Evolutionary conservation across 352 stramenopile species (phyloP).

Genomic region (Phytophthora chlamydospora): DNA sequence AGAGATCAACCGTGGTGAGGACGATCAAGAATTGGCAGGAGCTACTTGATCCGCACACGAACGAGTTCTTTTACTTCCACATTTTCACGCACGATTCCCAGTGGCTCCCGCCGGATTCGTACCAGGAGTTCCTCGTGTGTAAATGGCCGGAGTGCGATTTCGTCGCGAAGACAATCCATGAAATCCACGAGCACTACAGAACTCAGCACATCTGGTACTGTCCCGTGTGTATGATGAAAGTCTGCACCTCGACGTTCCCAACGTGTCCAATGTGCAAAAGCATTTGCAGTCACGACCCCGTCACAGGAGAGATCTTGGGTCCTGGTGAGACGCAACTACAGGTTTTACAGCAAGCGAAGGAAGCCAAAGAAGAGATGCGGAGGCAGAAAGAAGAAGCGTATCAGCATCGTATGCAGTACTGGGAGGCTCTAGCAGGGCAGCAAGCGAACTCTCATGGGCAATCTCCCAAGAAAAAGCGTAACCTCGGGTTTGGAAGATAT

Average conservation of each 20-base stretch:
- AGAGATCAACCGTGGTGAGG: constrained; percentile 65
- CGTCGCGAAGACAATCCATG: constrained; percentile 60
- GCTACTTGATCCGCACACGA: constrained; percentile 77
- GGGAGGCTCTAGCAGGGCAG: constrained; percentile 50
- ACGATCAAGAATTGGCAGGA: constrained; percentile 81
- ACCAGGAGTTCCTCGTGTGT: constrained; percentile 64
- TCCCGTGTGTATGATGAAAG: constrained; percentile 73
- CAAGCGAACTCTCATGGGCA: constrained; percentile 30
- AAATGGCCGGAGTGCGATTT: constrained; percentile 68
- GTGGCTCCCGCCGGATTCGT: constrained; percentile 74
- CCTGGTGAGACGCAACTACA: constrained; percentile 65
- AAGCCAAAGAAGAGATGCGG: constrained; percentile 49
- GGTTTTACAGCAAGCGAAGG: constrained; percentile 47
- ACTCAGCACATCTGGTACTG: constrained; percentile 76
- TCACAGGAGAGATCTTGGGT: constrained; percentile 62
- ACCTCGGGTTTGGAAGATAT: constrained; percentile 41
- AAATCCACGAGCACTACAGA: constrained; percentile 79
- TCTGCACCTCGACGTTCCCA: constrained; percentile 72
- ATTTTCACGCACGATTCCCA: constrained; percentile 81
- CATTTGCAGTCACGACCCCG: constrained; percentile 60
- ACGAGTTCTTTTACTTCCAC: constrained; percentile 89
- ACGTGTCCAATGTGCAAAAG: constrained; percentile 67
- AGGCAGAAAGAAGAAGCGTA: constrained; percentile 64
- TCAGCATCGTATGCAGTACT: constrained; percentile 69
- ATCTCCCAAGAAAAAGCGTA: constrained; percentile 38